Evolutionary conservation across 257 asterid genomes (phyloP).

Genomic region (Eustoma russellianum): DNA sequence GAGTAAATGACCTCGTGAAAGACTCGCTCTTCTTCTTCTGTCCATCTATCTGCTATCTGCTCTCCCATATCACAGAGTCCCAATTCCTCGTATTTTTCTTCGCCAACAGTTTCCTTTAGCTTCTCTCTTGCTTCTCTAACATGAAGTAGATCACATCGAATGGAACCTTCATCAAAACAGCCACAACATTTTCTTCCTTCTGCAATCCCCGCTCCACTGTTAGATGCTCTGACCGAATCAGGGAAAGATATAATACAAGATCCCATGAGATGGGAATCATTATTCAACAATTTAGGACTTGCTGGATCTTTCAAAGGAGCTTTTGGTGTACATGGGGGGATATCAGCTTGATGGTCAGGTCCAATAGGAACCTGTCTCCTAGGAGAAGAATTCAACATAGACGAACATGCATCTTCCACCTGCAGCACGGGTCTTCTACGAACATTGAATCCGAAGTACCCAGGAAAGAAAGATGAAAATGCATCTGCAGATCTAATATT

Average conservation of each 20-base stretch:
- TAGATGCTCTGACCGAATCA: slow-evolving; percentile 16
- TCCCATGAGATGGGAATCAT: slow-evolving; percentile 32
- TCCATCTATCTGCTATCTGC: slow-evolving; percentile 59
- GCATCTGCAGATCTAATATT: slow-evolving; percentile 25
- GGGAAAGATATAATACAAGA: slow-evolving; percentile 38
- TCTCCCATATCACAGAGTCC: slow-evolving; percentile 76
- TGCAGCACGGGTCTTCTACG: slow-evolving; percentile 27
- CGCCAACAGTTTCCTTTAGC: slow-evolving; percentile 36
- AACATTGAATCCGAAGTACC: slow-evolving; percentile 22
- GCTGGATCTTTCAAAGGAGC: slow-evolving; percentile 7
- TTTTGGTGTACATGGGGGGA: slow-evolving; percentile 48
- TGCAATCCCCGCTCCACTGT: slow-evolving; percentile 27
- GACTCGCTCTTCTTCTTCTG: slow-evolving; percentile 48
- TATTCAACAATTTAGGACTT: slow-evolving; percentile 11
- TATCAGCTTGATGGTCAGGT: slow-evolving; percentile 53
- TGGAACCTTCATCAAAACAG: slow-evolving; percentile 64
- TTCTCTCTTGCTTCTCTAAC: slow-evolving; percentile 54
- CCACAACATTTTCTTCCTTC: slow-evolving; percentile 43
- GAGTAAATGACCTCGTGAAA: slow-evolving; percentile 60
- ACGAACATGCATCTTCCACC: slow-evolving; percentile 28
- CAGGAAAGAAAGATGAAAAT: slow-evolving; percentile 21
- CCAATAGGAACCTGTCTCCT: slow-evolving; percentile 61
- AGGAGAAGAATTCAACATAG: slow-evolving; percentile 28
- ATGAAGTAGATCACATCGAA: slow-evolving; percentile 69
- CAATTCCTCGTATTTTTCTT: slow-evolving; percentile 31